phyloP scores from a whole-genome alignment of 768 basidiomycete genomes.

The Suillus sp. region DNA sequence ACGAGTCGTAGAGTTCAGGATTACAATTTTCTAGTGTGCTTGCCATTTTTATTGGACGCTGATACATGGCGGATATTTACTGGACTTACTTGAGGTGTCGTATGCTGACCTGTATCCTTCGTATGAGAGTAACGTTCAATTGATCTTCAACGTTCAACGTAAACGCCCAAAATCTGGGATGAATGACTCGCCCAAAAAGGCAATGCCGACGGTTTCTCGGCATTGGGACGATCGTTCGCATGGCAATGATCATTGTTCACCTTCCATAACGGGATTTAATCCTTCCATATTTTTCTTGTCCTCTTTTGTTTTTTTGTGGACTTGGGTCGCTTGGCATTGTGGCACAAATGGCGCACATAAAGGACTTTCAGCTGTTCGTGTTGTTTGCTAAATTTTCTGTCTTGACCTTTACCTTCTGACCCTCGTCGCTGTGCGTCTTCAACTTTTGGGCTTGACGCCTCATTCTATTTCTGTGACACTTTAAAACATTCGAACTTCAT shows the following conservation, averaged over 20 bases:
- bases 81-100: too few relatives aligned
- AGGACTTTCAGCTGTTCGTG: background rate
- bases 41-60: too few relatives aligned
- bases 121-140: too few relatives aligned
- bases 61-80: too few relatives aligned
- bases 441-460: constrained; percentile 14
- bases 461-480: constrained; percentile 5
- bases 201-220: background rate
- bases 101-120: too few relatives aligned
- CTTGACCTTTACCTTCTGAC: constrained; percentile 1
- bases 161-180: too few relatives aligned
- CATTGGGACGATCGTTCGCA: background rate
- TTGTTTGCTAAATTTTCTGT: background rate
- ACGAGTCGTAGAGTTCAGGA: too few relatives aligned
- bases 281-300: background rate
- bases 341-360: constrained; percentile 10
- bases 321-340: background rate
- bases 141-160: too few relatives aligned
- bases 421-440: constrained; percentile 15
- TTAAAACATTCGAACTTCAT: constrained; percentile 2
- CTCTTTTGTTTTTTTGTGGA: constrained; percentile 1
- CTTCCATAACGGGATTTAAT: background rate
- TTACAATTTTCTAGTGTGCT: too few relatives aligned
- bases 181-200: background rate
- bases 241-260: constrained; percentile 5